Evolutionary conservation across 257 asterid species (phyloP), one percentile per base, ranked within the genome.

Genomic region (Scutellaria barbata): DNA sequence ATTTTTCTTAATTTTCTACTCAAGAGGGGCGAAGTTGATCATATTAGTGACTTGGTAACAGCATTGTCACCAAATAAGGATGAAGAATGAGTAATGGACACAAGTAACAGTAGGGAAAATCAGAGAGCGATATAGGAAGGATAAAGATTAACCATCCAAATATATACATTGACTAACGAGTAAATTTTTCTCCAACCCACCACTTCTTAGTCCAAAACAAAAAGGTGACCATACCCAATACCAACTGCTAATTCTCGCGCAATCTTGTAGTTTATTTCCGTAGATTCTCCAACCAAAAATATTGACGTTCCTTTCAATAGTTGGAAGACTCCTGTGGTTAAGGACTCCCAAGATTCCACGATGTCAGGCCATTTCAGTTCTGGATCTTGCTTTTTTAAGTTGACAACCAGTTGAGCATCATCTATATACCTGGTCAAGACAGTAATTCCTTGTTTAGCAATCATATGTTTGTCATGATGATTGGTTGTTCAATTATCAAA

Each of bases 311-410:
- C 97, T 82, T 86, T 85, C 66, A 94, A 66, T 25, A 94, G 90
- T 77, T 89, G 90, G 40, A 53, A 10, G 51, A 91, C 84, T 64
- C 98, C 97, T 2, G 74, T 77, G 42, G 88, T 84, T 70, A 94
- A 85, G 33, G 98, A 91, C 82, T 89, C 96, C 98, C 98, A 94
- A 8, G 98, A 86, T 78, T 94, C 97, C 81, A 84, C 81, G 54
- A 94, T 87, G 83, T 94, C 98, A 9, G 97, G 98, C 97, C 98
- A 94, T 79, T 89, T 84, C 58, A 94, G 70, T 71, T 82, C 84
- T 0, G 92, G 83, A 60, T 91, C 88, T 79, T 86, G 96, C 87
- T 94, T 91, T 86, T 87, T 89, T 88, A 94, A 66, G 88, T 74
- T 91, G 63, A 94, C 87, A 16, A 91, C 96, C 74, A 94, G 79